Base-by-base conservation (phyloP, 202 grass and related monocot species). In the Hordeum pubiflorum region DNA sequence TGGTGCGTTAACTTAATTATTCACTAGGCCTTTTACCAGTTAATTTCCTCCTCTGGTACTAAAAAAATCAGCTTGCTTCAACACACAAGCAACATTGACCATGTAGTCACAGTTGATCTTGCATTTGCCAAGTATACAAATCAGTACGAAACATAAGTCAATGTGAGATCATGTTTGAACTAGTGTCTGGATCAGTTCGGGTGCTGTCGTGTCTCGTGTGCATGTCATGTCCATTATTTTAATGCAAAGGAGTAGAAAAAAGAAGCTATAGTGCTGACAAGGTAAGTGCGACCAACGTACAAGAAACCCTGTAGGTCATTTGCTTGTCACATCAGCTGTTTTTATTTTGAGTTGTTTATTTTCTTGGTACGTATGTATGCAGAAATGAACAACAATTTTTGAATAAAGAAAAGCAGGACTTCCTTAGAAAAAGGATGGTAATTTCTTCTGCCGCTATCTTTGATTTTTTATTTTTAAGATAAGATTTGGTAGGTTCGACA, bases 1-100 rank as follows among this genome's bases (percentile, higher is more conserved):
- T 50, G 44, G 5, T 50, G 14, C 14, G 14, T 13, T 50, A 17
- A 17, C 15, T 5, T 17, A 63, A 32, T 29, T 31, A 62, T 62
- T 15, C 8, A 17, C n/a, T 66, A 6, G 50, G 38, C 11, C 38
- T 79, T 78, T 15, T 34, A 38, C 43, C 0, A 4, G 20, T 9
- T 74, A 27, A 31, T 63, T 78, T 46, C 54, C n/a, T 55, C 5
- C 48, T 15, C 22, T 29, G 4, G 3, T 8, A n/a, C 18, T 39
- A 56, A 14, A 24, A 15, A 6, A 40, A 77, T 46, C 24, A 75
- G 36, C 17, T 65, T 36, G 33, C 32, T 65, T 37, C 76, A 67
- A 80, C 77, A 27, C 18, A 44, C 46, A 80, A 80, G 40, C 23
- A 85, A 43, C 55, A 85, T 54, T 52, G 4, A 58, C 15, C 44